Base-by-base conservation (phyloP, 1,139 yeast species). In the Yamadazyma spencermartinsiae region DNA sequence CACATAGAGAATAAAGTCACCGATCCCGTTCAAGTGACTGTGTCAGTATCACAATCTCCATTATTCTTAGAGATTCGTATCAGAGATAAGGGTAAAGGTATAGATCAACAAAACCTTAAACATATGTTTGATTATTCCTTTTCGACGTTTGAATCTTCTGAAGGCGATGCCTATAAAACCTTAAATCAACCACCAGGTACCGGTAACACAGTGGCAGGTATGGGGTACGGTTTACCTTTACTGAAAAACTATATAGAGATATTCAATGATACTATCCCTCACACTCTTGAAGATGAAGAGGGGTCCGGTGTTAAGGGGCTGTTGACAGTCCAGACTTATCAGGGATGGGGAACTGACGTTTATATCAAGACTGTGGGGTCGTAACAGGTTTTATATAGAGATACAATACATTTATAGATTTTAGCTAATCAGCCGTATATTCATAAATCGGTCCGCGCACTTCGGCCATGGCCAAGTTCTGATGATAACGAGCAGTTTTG, bases 221-320 rank as follows among this genome's bases (percentile, higher is more conserved):
- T 92, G 86, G 98, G 98, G 0, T 90, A 88, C 56, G 98, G 98
- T 0, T 63, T 90, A 38, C 98, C 98, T 1, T 66, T 90, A 44
- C 86, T 92, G 64, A 77, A 79, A 53, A 67, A 66, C 44, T 72
- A 72, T 49, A 61, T 69, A n/a, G 76, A 72, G 48, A 64, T 68
- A 2, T 72, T 72, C 48, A 69, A 70, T 42, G 70, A 65, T 29
- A 59, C 69, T 3, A 41, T 60, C 3, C 50, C 54, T 6, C 4
- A 14, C 6, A 9, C 8, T 15, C 20, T 30, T 12, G 50, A 51
- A 15, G 40, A 33, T 8, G 34, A 24, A 3, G 0, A 33, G 14
- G 34, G 18, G 6, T 4, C 24, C 4, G 26, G 36, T 5, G 45
- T 44, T 21, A 66, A 75, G 52, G 98, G 98, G 1, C 78, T 74